These are phyloP conservation scores for Kalaharituber pfeilii DNA, from an alignment of 2,329 filamentous ascomycete genomes.

Conservation along the genomic window DNA sequence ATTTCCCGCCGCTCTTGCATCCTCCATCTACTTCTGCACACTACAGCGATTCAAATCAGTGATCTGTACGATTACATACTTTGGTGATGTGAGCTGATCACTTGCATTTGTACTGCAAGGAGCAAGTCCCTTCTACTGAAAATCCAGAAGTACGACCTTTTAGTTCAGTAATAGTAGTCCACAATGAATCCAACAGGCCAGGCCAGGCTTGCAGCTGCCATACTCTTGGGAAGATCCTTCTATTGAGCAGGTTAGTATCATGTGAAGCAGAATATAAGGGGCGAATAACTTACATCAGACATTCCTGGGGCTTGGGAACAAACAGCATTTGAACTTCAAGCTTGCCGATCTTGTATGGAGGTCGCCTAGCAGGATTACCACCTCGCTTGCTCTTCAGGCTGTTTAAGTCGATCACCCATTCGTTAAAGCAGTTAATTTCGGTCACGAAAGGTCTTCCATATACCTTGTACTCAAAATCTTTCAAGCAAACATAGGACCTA, in stretches of 20 bases:
- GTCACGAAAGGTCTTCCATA: conserved; percentile 77
- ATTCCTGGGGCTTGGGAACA: conserved; percentile 79
- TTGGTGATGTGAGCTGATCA: too few species aligned
- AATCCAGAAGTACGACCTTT: too few species aligned
- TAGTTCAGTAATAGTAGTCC: too few species aligned
- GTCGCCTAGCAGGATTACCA: conserved; percentile 50
- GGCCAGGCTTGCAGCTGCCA: conserved; percentile 90
- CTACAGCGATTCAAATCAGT: too few species aligned
- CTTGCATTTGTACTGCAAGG: too few species aligned
- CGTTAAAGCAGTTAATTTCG: conserved; percentile 91
- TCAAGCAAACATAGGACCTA: conserved; percentile 80
- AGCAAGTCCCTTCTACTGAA: too few species aligned
- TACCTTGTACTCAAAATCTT: conserved; percentile 75
- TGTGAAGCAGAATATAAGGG: not conserved
- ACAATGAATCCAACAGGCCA: too few species aligned
- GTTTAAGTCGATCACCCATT: conserved; percentile 85
- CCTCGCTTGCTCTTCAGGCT: conserved; percentile 91
- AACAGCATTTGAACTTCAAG: conserved; percentile 87
- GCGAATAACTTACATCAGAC: conserved; percentile 40
- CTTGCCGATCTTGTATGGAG: conserved; percentile 94
- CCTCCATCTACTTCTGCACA: too few species aligned
- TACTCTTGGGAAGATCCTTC: conserved; percentile 96
- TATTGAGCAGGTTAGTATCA: conserved; percentile 12
- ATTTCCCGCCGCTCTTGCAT: too few species aligned
- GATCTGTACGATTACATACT: too few species aligned